Base-by-base conservation (phyloP, 2,329 filamentous ascomycete species). In the Periglandula ipomoeae region DNA sequence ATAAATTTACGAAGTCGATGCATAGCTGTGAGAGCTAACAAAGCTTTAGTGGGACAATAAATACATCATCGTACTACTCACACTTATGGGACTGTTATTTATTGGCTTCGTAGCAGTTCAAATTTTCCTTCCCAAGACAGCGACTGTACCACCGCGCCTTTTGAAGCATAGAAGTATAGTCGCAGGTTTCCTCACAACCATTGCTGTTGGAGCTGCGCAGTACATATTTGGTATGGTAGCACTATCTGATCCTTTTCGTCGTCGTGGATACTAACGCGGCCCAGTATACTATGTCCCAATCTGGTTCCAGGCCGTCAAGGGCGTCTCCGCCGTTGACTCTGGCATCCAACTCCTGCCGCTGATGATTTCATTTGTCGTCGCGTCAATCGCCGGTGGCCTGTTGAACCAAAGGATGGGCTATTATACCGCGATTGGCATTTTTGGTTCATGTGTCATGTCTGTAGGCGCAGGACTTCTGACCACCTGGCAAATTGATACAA, bases 251-350 rank as follows among this genome's bases (percentile, higher is more conserved):
- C n/a, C n/a, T n/a, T n/a, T n/a, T n/a, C n/a, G n/a, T n/a, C n/a
- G n/a, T n/a, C n/a, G n/a, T n/a, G n/a, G n/a, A n/a, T n/a, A n/a
- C n/a, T n/a, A n/a, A n/a, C n/a, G n/a, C n/a, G n/a, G n/a, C n/a
- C n/a, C n/a, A n/a, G n/a, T 71, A 20, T 71, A 70, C 51, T 72
- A 65, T 49, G 50, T 72, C 0, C 68, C 70, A 1, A 67, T 72
- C 32, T 74, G 69, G 67, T 74, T 74, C 54, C 70, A 72, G 53
- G 65, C 70, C 4, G 66, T 74, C 15, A 63, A 71, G 34, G 67
- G 65, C 8, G 63, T 66, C 20, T 56, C 64, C 37, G 69, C 68
- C 5, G 69, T 69, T 3, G 63, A 71, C 34, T 63, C 62, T n/a
- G 70, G 65, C 44, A 56, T 72, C 4, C 70, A 68, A 4, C 59